These are phyloP conservation scores for Chlamydomonas sphaeroides DNA, from an alignment of 139 green algal genomes.

Conservation along the genomic window DNA sequence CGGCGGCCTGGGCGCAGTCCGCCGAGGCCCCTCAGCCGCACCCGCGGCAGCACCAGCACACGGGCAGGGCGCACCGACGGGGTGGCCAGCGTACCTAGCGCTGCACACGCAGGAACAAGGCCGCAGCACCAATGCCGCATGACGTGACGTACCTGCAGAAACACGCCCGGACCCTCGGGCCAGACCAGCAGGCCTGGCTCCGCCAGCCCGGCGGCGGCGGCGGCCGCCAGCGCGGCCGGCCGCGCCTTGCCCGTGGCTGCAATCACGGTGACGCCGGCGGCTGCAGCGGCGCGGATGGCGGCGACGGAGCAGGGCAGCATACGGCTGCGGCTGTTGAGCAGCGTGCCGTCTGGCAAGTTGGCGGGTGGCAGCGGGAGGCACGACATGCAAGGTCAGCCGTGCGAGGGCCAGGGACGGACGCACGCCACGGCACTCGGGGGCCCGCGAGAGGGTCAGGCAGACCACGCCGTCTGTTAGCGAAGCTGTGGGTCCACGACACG, in stretches of 20 bases:
- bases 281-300: conserved; percentile 73
- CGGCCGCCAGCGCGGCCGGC: conserved; percentile 81
- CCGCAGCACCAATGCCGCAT: too few species aligned
- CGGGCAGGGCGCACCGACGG: too few species aligned
- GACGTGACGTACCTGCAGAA: conserved; percentile 72
- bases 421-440: too few species aligned
- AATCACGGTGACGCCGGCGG: conserved; percentile 77
- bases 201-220: conserved; percentile 67
- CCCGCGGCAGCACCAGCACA: too few species aligned
- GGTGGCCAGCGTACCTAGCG: too few species aligned
- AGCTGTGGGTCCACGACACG: too few species aligned
- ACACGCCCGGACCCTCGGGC: conserved; percentile 75
- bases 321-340: conserved; percentile 72
- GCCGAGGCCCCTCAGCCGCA: too few species aligned
- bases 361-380: neutral
- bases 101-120: too few species aligned
- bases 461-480: too few species aligned
- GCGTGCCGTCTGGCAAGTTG: conserved; percentile 77
- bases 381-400: neutral
- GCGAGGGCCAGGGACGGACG: neutral
- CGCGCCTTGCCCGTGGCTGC: conserved; percentile 96
- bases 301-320: conserved; percentile 68
- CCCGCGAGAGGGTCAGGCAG: too few species aligned
- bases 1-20: too few species aligned
- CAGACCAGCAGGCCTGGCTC: conserved; percentile 75